phyloP scores from a whole-genome alignment of 2,329 filamentous ascomycete species.

The Dendrostoma leiphaemia region DNA sequence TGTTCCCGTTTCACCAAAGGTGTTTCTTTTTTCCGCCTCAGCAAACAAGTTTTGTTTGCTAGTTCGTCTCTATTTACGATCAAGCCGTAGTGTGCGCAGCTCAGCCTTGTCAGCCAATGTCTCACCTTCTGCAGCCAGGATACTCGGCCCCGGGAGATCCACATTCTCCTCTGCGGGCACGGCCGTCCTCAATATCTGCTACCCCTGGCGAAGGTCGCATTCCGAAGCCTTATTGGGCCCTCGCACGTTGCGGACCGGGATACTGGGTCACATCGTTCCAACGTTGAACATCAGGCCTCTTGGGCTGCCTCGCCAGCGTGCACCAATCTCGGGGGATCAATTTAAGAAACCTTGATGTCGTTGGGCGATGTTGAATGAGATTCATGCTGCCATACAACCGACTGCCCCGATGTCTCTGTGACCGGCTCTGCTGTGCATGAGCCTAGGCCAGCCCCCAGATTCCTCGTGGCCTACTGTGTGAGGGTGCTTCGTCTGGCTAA shows the following conservation, averaged over 20 bases:
- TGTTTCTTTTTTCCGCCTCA: not conserved
- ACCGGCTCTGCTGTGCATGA: no score
- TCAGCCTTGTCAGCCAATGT: constrained; percentile 1
- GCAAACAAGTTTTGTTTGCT: not conserved
- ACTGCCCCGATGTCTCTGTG: no score
- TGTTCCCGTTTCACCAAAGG: no score
- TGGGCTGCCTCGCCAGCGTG: not conserved
- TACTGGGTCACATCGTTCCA: not conserved
- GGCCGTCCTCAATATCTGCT: not conserved
- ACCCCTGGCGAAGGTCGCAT: not conserved
- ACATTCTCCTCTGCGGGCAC: not conserved
- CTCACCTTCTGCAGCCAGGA: no score
- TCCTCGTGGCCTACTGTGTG: no score
- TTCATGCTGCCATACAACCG: no score
- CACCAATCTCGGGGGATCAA: no score
- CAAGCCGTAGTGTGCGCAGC: not conserved
- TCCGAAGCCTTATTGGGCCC: not conserved
- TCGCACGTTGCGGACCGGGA: not conserved
- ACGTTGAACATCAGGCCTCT: not conserved
- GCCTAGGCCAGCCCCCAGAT: no score
- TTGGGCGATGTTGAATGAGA: no score
- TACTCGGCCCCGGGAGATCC: no score
- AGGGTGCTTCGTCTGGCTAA: no score
- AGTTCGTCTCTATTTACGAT: not conserved
- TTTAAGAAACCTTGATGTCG: no score